These are phyloP conservation scores for Serendipita sp. DNA, from an alignment of 768 basidiomycete species.

Conservation along the genomic window DNA sequence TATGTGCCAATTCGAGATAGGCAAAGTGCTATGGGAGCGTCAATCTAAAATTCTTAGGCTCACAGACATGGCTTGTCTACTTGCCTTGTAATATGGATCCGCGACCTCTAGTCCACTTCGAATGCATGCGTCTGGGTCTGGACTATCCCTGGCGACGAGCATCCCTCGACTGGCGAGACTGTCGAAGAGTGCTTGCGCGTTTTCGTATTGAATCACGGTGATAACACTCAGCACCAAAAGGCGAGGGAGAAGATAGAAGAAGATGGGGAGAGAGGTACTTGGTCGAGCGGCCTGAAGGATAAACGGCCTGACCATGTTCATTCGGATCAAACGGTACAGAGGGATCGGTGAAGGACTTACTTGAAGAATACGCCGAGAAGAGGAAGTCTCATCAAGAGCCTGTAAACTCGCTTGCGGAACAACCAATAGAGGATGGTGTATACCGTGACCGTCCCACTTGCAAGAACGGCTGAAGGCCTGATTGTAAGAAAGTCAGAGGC, in stretches of 20 bases:
- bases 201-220: neutral
- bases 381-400: neutral
- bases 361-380: neutral
- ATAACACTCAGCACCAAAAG: neutral
- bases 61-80: neutral
- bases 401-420: neutral
- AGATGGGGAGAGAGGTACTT: neutral
- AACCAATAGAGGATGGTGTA: neutral
- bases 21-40: constrained; percentile 35
- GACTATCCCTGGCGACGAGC: constrained; percentile 24
- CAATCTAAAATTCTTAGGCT: neutral
- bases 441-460: neutral
- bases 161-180: neutral
- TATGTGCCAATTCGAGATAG: constrained; percentile 39
- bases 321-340: neutral
- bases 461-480: neutral
- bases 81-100: constrained; percentile 24
- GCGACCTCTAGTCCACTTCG: constrained; percentile 47
- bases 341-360: neutral
- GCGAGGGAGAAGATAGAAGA: neutral
- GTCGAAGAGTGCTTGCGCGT: constrained; percentile 1
- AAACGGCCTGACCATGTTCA: neutral
- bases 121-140: constrained; percentile 38
- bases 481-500: neutral
- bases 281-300: constrained; percentile 1